Evolutionary conservation across 306 rosid species (phyloP), one percentile per base, ranked within the genome.

Genomic region (Dryas octopetala): DNA sequence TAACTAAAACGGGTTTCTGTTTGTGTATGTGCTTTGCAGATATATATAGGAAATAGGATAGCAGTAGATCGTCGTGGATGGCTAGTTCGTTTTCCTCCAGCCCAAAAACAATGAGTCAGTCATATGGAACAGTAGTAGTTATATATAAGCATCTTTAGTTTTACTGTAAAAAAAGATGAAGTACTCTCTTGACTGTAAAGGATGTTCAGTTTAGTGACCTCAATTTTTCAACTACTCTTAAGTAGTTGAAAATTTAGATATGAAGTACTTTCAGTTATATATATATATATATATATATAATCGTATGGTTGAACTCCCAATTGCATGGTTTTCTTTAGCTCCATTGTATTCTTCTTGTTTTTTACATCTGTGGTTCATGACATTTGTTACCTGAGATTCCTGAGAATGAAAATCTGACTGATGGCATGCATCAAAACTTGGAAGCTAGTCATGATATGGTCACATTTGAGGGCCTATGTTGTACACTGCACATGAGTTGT

Each of bases 151-250:
- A 81, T 70, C 52, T 76, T 76, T 73, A 46, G 70, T 41, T 74
- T 71, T 73, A 74, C 73, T 84, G 87, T 83, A 78, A 81, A 74
- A 61, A 64, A n/a, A n/a, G n/a, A 53, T 63, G 40, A 75, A 59
- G 82, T 72, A 74, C 74, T 74, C 7, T 86, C 23, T 17, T 60
- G 74, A 57, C 53, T 85, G 76, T 78, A 72, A 61, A 82, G 72
- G 76, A 71, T 66, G 64, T 71, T 52, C 78, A 64, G 64, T 73
- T 75, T 82, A 53, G 73, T 70, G 76, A 62, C 66, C 26, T 79
- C 45, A 74, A 76, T 26, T 76, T 40, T 11, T 74, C 66, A 57
- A 76, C 78, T 79, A 69, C 79, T 70, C 72, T 55, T 72, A 65
- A 66, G 50, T 46, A 55, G 83, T 82, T 79, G 81, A 80, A 78